phyloP scores from a whole-genome alignment of 495 filamentous ascomycete genomes.

The Aspergillus bridgeri region DNA sequence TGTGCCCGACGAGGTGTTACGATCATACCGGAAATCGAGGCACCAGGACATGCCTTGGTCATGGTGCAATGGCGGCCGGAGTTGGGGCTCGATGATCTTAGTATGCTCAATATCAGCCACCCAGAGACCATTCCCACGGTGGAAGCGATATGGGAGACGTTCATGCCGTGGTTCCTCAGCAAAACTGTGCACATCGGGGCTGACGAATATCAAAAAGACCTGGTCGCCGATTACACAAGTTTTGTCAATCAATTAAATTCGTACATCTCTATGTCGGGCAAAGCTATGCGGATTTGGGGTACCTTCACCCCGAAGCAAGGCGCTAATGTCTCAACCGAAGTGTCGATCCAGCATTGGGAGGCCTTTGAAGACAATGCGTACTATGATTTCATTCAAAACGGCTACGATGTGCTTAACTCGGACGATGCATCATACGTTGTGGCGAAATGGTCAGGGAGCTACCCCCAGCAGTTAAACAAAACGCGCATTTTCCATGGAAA shows the following conservation, averaged over 20 bases:
- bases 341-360: conserved; percentile 48
- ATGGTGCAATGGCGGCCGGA: conserved; percentile 52
- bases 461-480: conserved; percentile 39
- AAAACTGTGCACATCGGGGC: conserved; percentile 53
- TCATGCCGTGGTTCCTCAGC: conserved; percentile 51
- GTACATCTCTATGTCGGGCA: conserved; percentile 39
- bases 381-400: conserved; percentile 46
- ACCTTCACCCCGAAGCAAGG: conserved; percentile 45
- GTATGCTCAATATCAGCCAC: conserved; percentile 49
- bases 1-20: conserved; percentile 49
- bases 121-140: conserved; percentile 50
- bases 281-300: conserved; percentile 51
- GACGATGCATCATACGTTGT: conserved; percentile 51
- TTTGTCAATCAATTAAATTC: conserved; percentile 48
- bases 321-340: conserved; percentile 38
- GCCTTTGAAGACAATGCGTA: conserved; percentile 46
- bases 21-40: conserved; percentile 52
- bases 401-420: conserved; percentile 51
- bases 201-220: conserved; percentile 44
- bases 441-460: conserved; percentile 44
- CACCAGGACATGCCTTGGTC: conserved; percentile 48
- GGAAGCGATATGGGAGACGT: conserved; percentile 48
- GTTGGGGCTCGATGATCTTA: conserved; percentile 43
- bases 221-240: conserved; percentile 40
- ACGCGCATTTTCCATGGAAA: conserved; percentile 41